phyloP scores from a whole-genome alignment of 768 basidiomycete species.

The Hypsizygus marmoreus region DNA sequence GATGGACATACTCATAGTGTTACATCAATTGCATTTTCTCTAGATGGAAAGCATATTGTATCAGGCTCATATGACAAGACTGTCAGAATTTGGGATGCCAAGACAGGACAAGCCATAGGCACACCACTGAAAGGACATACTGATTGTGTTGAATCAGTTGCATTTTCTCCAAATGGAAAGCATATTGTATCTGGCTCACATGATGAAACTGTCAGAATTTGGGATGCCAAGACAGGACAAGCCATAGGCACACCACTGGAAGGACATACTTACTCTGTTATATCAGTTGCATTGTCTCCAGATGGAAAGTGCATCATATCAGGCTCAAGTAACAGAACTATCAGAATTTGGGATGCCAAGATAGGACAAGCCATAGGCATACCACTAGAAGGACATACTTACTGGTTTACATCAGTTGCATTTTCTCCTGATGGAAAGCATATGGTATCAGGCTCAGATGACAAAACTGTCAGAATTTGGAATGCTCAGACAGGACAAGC shows the following conservation, averaged over 20 bases:
- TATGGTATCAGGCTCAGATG: no score
- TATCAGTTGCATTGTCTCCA: slow-evolving; percentile 22
- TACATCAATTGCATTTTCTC: no score
- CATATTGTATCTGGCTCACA: slow-evolving; percentile 38
- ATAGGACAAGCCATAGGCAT: no score
- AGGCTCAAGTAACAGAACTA: slow-evolving; percentile 36
- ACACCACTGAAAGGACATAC: slow-evolving; percentile 14
- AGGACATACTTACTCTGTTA: slow-evolving; percentile 18
- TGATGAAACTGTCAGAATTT: slow-evolving; percentile 36
- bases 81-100: slow-evolving; percentile 22
- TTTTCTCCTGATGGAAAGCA: no score
- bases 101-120: no score
- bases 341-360: slow-evolving; percentile 34
- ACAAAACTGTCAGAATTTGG: no score
- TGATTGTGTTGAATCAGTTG: slow-evolving; percentile 17
- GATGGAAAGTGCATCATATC: slow-evolving; percentile 31
- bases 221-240: slow-evolving; percentile 15
- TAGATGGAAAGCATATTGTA: no score
- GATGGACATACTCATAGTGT: no score
- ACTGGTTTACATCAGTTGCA: no score
- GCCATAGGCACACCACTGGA: not conserved
- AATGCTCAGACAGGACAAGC: no score
- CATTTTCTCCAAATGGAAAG: slow-evolving; percentile 22
- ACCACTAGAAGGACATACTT: no score
- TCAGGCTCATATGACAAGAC: no score